A percentile compares a stretch with the other conserved stretches of the same genome.
Evolutionary conservation across 495 filamentous ascomycete species (phyloP).

Genomic region (Hypoxylon fuscum): DNA sequence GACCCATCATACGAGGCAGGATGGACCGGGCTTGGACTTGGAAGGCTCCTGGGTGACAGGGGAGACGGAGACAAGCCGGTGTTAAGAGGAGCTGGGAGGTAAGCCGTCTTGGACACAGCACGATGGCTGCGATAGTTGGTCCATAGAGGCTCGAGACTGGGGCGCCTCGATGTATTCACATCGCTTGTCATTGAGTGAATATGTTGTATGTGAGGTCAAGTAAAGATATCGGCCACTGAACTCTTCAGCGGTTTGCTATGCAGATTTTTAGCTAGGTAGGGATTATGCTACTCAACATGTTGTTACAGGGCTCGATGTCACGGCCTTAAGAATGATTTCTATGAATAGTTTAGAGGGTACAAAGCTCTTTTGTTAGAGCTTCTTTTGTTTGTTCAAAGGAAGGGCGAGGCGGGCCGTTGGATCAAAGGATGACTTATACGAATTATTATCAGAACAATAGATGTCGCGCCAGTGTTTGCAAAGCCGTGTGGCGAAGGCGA

Average conservation of each 20-base stretch:
- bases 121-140: constrained; percentile 38
- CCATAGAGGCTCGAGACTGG: constrained; percentile 51
- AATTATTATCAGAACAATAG: constrained; percentile 6
- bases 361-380: constrained; percentile 18
- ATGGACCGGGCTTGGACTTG: constrained; percentile 52
- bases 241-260: constrained; percentile 9
- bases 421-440: constrained; percentile 16
- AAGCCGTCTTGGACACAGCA: constrained; percentile 18
- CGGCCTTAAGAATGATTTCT: constrained; percentile 21
- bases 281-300: constrained; percentile 3
- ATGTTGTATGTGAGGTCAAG: not conserved
- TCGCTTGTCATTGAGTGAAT: constrained; percentile 39
- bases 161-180: constrained; percentile 41
- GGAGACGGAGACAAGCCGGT: constrained; percentile 43
- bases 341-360: constrained; percentile 30
- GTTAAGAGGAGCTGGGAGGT: constrained; percentile 38
- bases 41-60: constrained; percentile 42
- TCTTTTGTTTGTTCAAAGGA: constrained; percentile 15
- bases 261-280: not conserved
- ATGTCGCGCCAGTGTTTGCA: constrained; percentile 1
- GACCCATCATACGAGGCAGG: constrained; percentile 46
- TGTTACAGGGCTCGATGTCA: not conserved
- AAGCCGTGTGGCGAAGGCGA: constrained; percentile 5
- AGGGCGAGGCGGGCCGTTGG: not conserved
- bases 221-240: not conserved